Evolutionary conservation across 2,329 filamentous ascomycete species (phyloP).

Genomic region (Purpureocillium takamizusanense): DNA sequence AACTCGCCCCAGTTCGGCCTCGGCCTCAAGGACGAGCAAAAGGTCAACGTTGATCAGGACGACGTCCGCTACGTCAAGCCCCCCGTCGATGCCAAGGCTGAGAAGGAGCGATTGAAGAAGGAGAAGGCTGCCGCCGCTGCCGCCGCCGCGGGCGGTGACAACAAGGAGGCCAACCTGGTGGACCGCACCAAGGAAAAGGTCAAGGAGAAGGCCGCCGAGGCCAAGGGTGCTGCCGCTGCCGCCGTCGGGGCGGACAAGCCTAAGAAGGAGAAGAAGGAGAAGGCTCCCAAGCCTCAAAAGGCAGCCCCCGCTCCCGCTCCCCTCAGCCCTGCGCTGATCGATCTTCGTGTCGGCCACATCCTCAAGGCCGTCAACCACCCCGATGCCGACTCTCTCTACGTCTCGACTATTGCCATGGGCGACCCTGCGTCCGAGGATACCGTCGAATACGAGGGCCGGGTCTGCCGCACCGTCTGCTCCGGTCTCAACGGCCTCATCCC

Average conservation of each 20-base stretch:
- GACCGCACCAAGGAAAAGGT: constrained; percentile 54
- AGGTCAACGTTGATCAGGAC: constrained; percentile 68
- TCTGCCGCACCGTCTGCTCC: constrained; percentile 92
- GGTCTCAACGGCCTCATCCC: constrained; percentile 90
- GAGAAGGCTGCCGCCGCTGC: constrained; percentile 70
- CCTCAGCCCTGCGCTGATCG: constrained; percentile 77
- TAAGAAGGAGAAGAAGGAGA: constrained; percentile 86
- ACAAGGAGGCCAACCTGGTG: constrained; percentile 35
- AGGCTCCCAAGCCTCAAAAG: constrained; percentile 67
- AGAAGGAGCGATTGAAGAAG: constrained; percentile 95
- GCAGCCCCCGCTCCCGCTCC: constrained; percentile 62
- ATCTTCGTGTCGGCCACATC: constrained; percentile 94
- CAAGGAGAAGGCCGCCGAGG: constrained; percentile 44
- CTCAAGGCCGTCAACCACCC: constrained; percentile 93
- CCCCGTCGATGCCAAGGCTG: constrained; percentile 80
- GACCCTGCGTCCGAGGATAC: constrained; percentile 86
- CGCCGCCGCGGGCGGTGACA: constrained; percentile 32
- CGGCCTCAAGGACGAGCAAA: constrained; percentile 60
- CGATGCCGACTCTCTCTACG: constrained; percentile 91
- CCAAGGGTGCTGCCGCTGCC: constrained; percentile 27
- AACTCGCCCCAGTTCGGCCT: constrained; percentile 71
- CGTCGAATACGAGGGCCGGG: constrained; percentile 80
- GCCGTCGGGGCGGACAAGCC: constrained; percentile 32
- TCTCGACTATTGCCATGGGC: constrained; percentile 91
- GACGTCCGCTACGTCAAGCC: constrained; percentile 83